A percentile compares a stretch with the other conserved stretches of the same genome.
Conservation (phyloP, 495 filamentous ascomycete genomes). For the Penicillium verhagenii region DNA sequence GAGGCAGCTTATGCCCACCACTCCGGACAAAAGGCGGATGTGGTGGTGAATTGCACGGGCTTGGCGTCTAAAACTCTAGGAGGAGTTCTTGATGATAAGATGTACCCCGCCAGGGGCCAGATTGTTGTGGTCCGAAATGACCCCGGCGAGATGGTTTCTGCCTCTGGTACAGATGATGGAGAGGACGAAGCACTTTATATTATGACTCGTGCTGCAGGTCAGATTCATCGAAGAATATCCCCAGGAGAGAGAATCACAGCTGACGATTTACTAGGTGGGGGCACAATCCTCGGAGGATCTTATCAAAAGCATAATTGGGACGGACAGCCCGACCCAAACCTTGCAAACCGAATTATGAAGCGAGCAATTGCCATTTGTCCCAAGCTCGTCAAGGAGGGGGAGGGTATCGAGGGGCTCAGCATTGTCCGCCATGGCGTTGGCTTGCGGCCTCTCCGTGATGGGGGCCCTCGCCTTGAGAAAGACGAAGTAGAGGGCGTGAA, state of each 20-base stretch:
- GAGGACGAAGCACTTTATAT: slow-evolving; percentile 80
- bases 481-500: slow-evolving; percentile 68
- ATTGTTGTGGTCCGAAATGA: slow-evolving; percentile 86
- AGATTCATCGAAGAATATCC: slow-evolving; percentile 1
- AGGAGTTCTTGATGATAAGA: slow-evolving; percentile 73
- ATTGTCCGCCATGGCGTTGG: slow-evolving; percentile 91
- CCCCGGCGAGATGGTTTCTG: slow-evolving; percentile 63
- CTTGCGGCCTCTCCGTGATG: slow-evolving; percentile 71
- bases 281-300: slow-evolving; percentile 83
- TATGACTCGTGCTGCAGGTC: slow-evolving; percentile 81
- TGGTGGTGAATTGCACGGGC: slow-evolving; percentile 88
- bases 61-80: slow-evolving; percentile 70
- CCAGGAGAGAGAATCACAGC: not conserved
- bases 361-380: slow-evolving; percentile 71
- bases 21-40: slow-evolving; percentile 58
- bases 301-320: slow-evolving; percentile 87
- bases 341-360: slow-evolving; percentile 87
- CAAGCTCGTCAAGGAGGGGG: slow-evolving; percentile 63
- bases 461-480: slow-evolving; percentile 79
- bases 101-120: slow-evolving; percentile 82
- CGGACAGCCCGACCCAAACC: slow-evolving; percentile 72
- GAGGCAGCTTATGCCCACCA: slow-evolving; percentile 68
- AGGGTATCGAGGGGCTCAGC: slow-evolving; percentile 76
- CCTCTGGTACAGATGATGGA: slow-evolving; percentile 78
- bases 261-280: slow-evolving; percentile 45